Evolutionary conservation across 2,329 filamentous ascomycete genomes (phyloP).

Genomic region (Fusarium subtropicale): DNA sequence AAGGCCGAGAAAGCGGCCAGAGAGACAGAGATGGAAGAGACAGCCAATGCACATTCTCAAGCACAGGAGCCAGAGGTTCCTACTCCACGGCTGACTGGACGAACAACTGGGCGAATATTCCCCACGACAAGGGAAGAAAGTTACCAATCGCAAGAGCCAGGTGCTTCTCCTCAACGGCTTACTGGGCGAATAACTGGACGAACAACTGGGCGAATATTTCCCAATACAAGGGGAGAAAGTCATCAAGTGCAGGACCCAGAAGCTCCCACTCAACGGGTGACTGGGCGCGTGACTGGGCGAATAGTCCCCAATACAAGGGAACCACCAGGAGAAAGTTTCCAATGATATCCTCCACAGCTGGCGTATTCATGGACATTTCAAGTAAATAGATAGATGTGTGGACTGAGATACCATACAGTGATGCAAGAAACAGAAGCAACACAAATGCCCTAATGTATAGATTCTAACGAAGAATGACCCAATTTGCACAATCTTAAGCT

Average conservation of each 20-base stretch:
- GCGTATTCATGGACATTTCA: not conserved
- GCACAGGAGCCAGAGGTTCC: not conserved
- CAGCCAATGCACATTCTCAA: not conserved
- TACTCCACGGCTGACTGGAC: not conserved
- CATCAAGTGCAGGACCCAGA: too few species aligned
- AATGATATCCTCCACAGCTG: not conserved
- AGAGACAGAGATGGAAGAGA: constrained; percentile 9
- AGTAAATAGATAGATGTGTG: constrained; percentile 20
- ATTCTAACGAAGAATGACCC: constrained; percentile 36
- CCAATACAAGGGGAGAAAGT: too few species aligned
- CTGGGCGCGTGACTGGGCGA: not conserved
- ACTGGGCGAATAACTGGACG: not conserved
- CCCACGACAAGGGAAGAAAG: not conserved
- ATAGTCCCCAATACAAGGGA: not conserved
- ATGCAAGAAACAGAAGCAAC: constrained; percentile 5
- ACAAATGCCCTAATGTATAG: constrained; percentile 25
- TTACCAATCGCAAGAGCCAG: not conserved
- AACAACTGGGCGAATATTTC: too few species aligned
- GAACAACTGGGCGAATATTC: not conserved
- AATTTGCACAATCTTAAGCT: constrained; percentile 19
- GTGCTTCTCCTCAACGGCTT: too few species aligned
- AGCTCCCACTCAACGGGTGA: too few species aligned
- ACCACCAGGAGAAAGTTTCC: not conserved
- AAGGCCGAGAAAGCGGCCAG: constrained; percentile 41
- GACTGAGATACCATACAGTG: constrained; percentile 32